phyloP scores from a whole-genome alignment of 2,329 filamentous ascomycete species.

The Ceratocystis alfenasii region DNA sequence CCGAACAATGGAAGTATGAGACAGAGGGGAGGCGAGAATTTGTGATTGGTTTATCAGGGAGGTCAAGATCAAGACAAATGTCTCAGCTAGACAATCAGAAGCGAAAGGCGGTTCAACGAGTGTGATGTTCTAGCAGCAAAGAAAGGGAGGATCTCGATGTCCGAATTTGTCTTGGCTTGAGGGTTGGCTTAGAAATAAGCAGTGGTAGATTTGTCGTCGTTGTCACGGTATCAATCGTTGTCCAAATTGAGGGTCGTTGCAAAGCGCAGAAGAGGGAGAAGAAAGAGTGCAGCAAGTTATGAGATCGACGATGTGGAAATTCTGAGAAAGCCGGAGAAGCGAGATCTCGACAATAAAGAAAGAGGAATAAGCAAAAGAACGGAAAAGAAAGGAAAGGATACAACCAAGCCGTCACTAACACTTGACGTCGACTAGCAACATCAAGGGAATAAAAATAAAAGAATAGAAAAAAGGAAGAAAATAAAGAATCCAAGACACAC shows the following conservation, averaged over 20 bases:
- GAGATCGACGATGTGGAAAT: not conserved
- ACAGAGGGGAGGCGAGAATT: conserved; percentile 1
- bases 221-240: too few relatives aligned
- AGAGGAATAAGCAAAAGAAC: not conserved
- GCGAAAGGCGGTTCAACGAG: not conserved
- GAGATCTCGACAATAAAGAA: not conserved
- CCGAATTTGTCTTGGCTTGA: not conserved
- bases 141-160: not conserved
- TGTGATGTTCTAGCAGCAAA: not conserved
- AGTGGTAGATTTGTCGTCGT: too few relatives aligned
- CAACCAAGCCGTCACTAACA: not conserved
- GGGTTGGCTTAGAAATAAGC: not conserved
- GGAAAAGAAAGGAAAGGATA: conserved; percentile 3
- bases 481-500: not conserved
- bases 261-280: not conserved
- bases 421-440: conserved; percentile 12
- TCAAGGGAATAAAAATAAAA: conserved; percentile 1
- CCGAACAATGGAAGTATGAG: not conserved
- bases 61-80: not conserved
- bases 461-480: not conserved
- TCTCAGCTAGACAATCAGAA: not conserved
- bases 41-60: conserved; percentile 5
- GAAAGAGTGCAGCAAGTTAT: not conserved
- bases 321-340: not conserved
- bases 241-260: too few relatives aligned